Evolutionary conservation across 208 protist species (phyloP).

Genomic region (Trypanosoma platydactyli): DNA sequence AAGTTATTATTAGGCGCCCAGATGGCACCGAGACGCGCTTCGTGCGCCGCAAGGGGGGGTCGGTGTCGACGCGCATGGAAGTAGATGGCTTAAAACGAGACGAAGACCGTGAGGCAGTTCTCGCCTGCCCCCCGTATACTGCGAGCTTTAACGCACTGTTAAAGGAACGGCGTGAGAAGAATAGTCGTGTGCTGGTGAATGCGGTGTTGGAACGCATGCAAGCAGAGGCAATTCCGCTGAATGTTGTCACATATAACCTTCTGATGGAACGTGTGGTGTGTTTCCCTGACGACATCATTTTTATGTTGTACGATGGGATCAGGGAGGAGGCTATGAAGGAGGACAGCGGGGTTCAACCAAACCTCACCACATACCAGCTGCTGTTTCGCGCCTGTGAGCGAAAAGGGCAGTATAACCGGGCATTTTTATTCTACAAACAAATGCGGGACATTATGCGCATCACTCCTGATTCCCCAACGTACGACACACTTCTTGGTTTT

Average conservation of each 20-base stretch:
- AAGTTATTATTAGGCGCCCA: slow-evolving; percentile 64
- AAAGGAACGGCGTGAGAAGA: slow-evolving; percentile 39
- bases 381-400: slow-evolving; percentile 91
- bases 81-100: slow-evolving; percentile 28
- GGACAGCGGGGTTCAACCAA: slow-evolving; percentile 58
- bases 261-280: slow-evolving; percentile 86
- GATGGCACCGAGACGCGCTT: slow-evolving; percentile 65
- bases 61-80: neutral
- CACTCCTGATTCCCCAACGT: slow-evolving; percentile 75
- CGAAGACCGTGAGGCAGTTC: slow-evolving; percentile 65
- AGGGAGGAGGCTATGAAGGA: slow-evolving; percentile 65
- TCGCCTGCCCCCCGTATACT: slow-evolving; percentile 82
- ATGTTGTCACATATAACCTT: slow-evolving; percentile 89
- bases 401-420: slow-evolving; percentile 66
- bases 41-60: slow-evolving; percentile 38
- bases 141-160: slow-evolving; percentile 87
- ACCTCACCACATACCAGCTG: slow-evolving; percentile 79
- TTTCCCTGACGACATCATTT: slow-evolving; percentile 70
- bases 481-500: slow-evolving; percentile 89
- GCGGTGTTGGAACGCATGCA: slow-evolving; percentile 82
- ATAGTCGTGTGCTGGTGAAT: slow-evolving; percentile 63
- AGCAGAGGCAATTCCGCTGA: slow-evolving; percentile 80
- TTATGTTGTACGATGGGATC: slow-evolving; percentile 86
- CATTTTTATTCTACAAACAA: slow-evolving; percentile 87
- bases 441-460: slow-evolving; percentile 78